Evolutionary conservation across 306 rosid species (phyloP).

Genomic region (Trifolium subterraneum): DNA sequence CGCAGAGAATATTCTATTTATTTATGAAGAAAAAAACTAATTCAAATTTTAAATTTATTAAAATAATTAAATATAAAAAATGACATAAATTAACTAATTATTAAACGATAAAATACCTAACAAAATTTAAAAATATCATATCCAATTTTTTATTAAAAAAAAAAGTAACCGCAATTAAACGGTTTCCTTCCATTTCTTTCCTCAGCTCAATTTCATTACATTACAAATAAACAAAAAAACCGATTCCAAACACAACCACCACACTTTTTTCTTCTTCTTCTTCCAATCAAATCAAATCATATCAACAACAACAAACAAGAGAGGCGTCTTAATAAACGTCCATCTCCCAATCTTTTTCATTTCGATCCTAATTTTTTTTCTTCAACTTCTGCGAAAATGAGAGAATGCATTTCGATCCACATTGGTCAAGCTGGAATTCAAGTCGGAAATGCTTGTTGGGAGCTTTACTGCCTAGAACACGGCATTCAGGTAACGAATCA

Average conservation of each 20-base stretch:
- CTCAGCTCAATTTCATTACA: neutral
- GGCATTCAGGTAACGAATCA: constrained; percentile 60
- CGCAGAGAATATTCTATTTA: no score
- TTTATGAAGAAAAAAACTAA: no score
- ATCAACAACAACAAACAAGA: neutral
- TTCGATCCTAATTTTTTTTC: neutral
- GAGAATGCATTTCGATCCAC: constrained; percentile 64
- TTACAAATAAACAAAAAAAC: constrained; percentile 10
- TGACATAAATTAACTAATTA: no score
- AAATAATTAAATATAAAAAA: no score
- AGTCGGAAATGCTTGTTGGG: constrained; percentile 78
- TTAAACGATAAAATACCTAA: no score
- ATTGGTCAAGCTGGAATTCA: constrained; percentile 81
- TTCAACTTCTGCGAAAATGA: constrained; percentile 21
- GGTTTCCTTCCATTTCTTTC: neutral
- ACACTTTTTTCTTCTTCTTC: neutral
- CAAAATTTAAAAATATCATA: no score
- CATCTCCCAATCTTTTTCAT: neutral
- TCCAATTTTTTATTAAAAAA: no score
- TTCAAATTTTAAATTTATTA: no score
- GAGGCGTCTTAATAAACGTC: constrained; percentile 73
- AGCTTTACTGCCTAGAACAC: constrained; percentile 59
- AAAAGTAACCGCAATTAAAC: neutral
- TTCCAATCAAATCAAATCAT: no score
- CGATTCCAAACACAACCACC: neutral